Evolutionary conservation across 78 protist species (phyloP), one percentile per base, ranked within the genome.

Genomic region (Dictyostelium purpureum): DNA sequence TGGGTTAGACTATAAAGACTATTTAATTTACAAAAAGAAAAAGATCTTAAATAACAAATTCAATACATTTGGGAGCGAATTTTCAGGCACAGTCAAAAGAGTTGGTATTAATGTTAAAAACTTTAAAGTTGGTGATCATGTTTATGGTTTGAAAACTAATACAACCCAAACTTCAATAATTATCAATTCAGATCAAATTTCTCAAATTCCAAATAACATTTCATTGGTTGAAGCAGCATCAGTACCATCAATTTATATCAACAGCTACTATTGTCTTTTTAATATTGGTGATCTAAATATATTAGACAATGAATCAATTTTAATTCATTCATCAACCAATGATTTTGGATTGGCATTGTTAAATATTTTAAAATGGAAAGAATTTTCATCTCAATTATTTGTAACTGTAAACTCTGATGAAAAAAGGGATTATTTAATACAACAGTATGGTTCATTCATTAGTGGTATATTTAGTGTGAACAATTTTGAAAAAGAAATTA

Each of bases 371-470:
- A 67, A 67, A 67, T 67, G 45, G 56, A 67, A 67, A 21, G 37
- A 21, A 1, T 61, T 14, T 14, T 28, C n/a, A 61, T 31, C 40
- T 10, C 5, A 33, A 4, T 6, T 70, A 6, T 76, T 33, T 18
- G 61, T 57, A 0, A 69, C 93, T 10, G 83, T 49, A n/a, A 83
- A 65, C 6, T 66, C 79, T 2, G 31, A 6, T 4, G 93, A 77
- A 11, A 88, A 74, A 14, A 24, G 59, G 26, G 74, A 75, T 4
- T 57, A 37, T 33, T 57, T 88, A 0, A 35, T 21, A 4, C n/a
- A 65, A 14, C 31, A 4, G 2, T 88, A 63, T 51, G 87, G 93
- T 26, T 42, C 45, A 0, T 51, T 61, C 14, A 61, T 61, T 14
- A 61, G 40, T 61, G 70, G 43, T 14, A 61, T 61, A 0, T 61